Conservation (phyloP, 2,329 filamentous ascomycete genomes). For the Calonectria honghensis region DNA sequence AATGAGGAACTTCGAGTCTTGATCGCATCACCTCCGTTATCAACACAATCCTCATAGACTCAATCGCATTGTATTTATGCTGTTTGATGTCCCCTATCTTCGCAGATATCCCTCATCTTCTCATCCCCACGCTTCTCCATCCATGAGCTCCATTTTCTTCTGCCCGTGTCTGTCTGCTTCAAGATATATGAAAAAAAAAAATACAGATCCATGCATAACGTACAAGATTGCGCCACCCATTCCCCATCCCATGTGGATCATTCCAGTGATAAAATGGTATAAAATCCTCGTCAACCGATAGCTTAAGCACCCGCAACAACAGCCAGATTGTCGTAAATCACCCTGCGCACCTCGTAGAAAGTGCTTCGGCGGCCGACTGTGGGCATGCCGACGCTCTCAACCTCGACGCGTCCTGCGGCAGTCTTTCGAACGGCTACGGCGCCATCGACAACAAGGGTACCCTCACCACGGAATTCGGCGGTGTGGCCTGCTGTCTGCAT, state of each 20-base stretch:
- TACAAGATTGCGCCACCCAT: conserved; percentile 37
- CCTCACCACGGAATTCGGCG: conserved; percentile 95
- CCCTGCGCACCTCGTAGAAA: conserved; percentile 90
- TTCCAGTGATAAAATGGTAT: conserved; percentile 20
- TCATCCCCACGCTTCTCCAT: conserved; percentile 8
- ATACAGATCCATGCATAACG: conserved; percentile 33
- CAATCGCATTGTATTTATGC: conserved; percentile 7
- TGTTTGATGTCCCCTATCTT: conserved; percentile 11
- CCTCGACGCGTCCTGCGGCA: conserved; percentile 88
- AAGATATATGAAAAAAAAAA: conserved; percentile 11
- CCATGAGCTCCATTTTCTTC: conserved; percentile 38
- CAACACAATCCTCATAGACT: not conserved
- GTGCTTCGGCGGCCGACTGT: conserved; percentile 71
- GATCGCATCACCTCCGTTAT: not conserved
- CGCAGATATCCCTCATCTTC: conserved; percentile 13
- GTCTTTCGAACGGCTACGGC: conserved; percentile 92
- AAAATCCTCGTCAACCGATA: conserved; percentile 1
- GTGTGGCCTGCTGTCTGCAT: conserved; percentile 89
- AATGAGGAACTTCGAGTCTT: not conserved
- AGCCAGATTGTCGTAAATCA: conserved; percentile 95
- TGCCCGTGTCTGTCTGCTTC: conserved; percentile 24
- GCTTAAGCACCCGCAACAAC: conserved; percentile 84
- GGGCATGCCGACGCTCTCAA: conserved; percentile 81
- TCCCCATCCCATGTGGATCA: conserved; percentile 13
- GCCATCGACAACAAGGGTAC: conserved; percentile 91